Base-by-base conservation (phyloP, 768 basidiomycete genomes). In the Lenzites betulinus region DNA sequence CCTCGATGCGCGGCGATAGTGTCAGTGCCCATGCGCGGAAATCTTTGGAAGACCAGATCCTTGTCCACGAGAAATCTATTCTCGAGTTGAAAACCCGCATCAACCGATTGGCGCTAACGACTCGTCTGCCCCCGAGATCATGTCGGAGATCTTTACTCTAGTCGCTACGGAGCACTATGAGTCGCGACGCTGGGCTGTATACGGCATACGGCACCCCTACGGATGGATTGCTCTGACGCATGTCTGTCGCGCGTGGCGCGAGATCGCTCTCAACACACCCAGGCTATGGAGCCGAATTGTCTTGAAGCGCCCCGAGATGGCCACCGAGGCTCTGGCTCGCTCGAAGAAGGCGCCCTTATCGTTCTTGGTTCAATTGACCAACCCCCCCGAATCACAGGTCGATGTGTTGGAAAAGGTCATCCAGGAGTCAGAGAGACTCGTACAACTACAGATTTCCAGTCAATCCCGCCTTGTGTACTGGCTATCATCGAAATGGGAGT, bases 201-300 rank as follows among this genome's bases (percentile, higher is more conserved):
- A n/a, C n/a, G n/a, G n/a, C n/a, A n/a, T n/a, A n/a, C n/a, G n/a
- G n/a, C n/a, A n/a, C n/a, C n/a, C n/a, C n/a, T 62, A 57, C 49
- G 46, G 41, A 38, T 62, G 60, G 60, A 56, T 56, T 12, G 7
- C 55, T 3, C 28, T 62, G 2, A 28, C 55, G 7, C 51, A 56
- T 23, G 60, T 62, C 25, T 62, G 60, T 38, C 51, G 54, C 25
- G 23, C 30, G 7, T 62, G 60, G 60, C 60, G 55, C 18, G 33
- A 22, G 11, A 51, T 62, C 16, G 60, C 60, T 2, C 60, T 62
- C 6, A 33, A 35, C 22, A 48, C 54, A 1, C 54, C 60, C 2
- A 39, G 54, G 11, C 42, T 62, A 22, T 62, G 60, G 60, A 57
- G 60, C 50, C 20, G 30, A 3, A 51, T 62, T 35, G 36, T 58